Base-by-base conservation (phyloP, 2,329 filamentous ascomycete genomes). In the Epichloe sp. region DNA sequence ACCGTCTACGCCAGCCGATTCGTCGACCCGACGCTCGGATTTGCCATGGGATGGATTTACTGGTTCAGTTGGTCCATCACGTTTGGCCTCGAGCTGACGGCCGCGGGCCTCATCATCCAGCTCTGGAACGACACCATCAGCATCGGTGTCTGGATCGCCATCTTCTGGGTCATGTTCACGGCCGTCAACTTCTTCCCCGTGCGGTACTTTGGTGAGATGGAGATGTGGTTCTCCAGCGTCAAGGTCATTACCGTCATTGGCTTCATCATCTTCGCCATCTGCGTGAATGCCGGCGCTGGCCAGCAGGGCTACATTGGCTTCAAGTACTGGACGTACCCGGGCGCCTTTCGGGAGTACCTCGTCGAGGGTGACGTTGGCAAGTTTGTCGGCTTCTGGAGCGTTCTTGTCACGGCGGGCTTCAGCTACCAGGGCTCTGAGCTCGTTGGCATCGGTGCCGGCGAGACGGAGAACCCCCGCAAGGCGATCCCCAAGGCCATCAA, bases 31-130 rank as follows among this genome's bases (percentile, higher is more conserved):
- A 82, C 81, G 51, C 71, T 88, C 46, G 85, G 84, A 7, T 89
- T 89, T 59, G 76, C 85, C 19, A 85, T 89, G 76, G 86, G 86
- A 19, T 90, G 85, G 85, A 82, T 87, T 53, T 90, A 90, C 67
- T 90, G 83, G 82, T 88, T 88, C 62, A 82, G 77, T 38, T 90
- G 83, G 83, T 75, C 80, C 17, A 79, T 84, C 52, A 88, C 85
- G 0, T 86, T 79, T 57, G 83, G 84, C 0, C 75, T 88, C 8
- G 85, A 90, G 62, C 71, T 89, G 40, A 85, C 80, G 0, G 83
- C 83, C 0, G 80, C 83, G 1, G 85, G 83, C 5, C 70, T 88
- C 46, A 85, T 89, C 51, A 85, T 89, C 55, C 80, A 88, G 63
- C 89, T 84, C 65, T 89, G 85, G 86, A 73, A 80, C 51, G 55